Conservation (phyloP, 2,329 filamentous ascomycete genomes). For the Epichloe glyceriae region DNA sequence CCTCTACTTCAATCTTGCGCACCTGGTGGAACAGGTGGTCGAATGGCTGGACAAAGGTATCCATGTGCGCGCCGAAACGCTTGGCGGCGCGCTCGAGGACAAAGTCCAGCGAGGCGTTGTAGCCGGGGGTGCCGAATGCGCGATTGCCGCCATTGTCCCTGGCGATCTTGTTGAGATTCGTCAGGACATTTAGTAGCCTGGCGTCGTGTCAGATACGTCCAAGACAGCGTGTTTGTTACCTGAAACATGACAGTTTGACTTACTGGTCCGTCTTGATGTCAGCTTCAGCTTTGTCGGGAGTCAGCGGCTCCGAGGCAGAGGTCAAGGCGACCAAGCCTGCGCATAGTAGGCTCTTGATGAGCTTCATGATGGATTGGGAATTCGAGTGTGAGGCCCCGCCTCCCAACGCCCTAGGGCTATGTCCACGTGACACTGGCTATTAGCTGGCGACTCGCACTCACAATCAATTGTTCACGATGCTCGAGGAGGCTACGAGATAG, state of each 20-base stretch:
- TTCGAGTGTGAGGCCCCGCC: too few species aligned
- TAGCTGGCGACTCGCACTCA: not conserved
- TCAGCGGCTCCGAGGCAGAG: constrained; percentile 20
- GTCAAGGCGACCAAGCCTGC: constrained; percentile 7
- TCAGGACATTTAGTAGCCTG: constrained; percentile 38
- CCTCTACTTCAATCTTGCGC: constrained; percentile 27
- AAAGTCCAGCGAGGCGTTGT: constrained; percentile 44
- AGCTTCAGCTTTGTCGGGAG: constrained; percentile 25
- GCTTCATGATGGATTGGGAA: constrained; percentile 10
- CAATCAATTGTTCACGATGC: too few species aligned
- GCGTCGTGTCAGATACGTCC: not conserved
- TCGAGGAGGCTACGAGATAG: too few species aligned
- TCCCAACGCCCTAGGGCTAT: not conserved
- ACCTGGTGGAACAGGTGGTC: constrained; percentile 32
- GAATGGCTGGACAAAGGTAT: constrained; percentile 34
- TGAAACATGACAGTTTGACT: constrained; percentile 7
- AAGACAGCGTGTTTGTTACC: not conserved
- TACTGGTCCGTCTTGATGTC: constrained; percentile 27
- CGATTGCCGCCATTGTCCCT: constrained; percentile 43
- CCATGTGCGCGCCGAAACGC: constrained; percentile 27
- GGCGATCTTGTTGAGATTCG: constrained; percentile 40
- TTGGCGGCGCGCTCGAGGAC: constrained; percentile 32
- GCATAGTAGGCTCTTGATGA: constrained; percentile 6
- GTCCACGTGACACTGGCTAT: not conserved
- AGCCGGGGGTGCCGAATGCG: constrained; percentile 46